Evolutionary conservation across 1,139 yeast species (phyloP), one percentile per base, ranked within the genome.

Genomic region (Zhuliangozyma parablackwelliae): DNA sequence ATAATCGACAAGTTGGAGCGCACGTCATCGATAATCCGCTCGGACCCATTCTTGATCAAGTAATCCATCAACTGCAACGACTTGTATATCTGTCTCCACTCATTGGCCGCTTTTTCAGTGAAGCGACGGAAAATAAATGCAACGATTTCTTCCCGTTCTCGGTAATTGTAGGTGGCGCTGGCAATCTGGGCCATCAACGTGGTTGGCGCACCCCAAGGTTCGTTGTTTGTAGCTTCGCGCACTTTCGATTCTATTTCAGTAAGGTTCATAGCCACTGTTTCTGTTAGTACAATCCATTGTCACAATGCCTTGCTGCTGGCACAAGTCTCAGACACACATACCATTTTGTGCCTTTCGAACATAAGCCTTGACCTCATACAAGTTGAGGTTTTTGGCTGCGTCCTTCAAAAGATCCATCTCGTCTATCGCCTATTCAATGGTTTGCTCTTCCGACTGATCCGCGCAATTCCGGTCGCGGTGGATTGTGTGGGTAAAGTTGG

Each of bases 131-230:
- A 80, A 28, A 82, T 71, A 72, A 82, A 80, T 3, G 84, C 80
- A 36, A 80, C 65, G 42, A 84, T 78, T 54, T 84, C 95, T 53
- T 83, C 90, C 43, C 95, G 63, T 52, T 84, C 94, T 46, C 88
- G 67, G 54, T 85, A 85, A 61, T 86, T 87, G 63, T 87, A 87
- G 6, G 98, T 92, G 2, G 96, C 97, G 26, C 89, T 85, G 6
- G 98, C 94, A 51, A 94, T 92, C 56, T 89, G 94, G 44, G 83
- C 85, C 97, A 94, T 92, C 56, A 86, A 66, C 2, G 96, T 78
- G 5, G 94, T 77, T 2, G 95, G 81, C 3, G 97, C 95, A n/a
- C 98, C 98, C 99, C 99, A 92, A 2, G 98, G 98, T 61, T 92
- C 99, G 58, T 92, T 92, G 59, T 92, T 92, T 39, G 98, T 92